Conservation (phyloP, 1,284 basidiomycete genomes). For the Sanghuangporus baumii region DNA sequence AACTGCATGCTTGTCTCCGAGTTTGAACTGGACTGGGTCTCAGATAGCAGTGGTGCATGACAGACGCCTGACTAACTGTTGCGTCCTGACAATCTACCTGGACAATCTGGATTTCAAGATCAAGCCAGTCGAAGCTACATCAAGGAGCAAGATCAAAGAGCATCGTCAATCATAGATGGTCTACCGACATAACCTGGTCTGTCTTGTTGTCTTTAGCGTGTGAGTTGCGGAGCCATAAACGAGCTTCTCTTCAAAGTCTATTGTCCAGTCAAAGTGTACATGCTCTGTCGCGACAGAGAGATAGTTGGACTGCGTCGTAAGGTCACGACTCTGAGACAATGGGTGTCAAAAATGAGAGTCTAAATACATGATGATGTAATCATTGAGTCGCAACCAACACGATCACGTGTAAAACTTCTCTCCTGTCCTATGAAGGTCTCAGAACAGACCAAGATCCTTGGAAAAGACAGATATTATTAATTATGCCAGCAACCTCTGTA, state of each 20-base stretch:
- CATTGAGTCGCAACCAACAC: not conserved
- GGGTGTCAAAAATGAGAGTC: not conserved
- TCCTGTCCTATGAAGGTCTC: not conserved
- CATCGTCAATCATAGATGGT: slow-evolving; percentile 17
- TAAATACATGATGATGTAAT: not conserved
- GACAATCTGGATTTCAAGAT: slow-evolving; percentile 59
- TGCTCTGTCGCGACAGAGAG: slow-evolving; percentile 60
- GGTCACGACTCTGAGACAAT: slow-evolving; percentile 39
- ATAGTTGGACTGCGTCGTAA: slow-evolving; percentile 80
- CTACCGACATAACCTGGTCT: slow-evolving; percentile 53
- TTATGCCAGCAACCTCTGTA: not conserved
- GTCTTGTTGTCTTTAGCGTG: slow-evolving; percentile 57
- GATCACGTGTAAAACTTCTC: not conserved
- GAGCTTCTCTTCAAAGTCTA: slow-evolving; percentile 70
- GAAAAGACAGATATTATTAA: not conserved
- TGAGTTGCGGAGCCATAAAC: slow-evolving; percentile 73
- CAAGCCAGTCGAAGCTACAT: slow-evolving; percentile 71
- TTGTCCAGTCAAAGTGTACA: slow-evolving; percentile 73
- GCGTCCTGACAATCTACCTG: slow-evolving; percentile 40
- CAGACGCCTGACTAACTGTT: slow-evolving; percentile 34
- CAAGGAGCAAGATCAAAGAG: slow-evolving; percentile 1
- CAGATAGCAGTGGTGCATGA: not conserved
- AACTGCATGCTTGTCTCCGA: slow-evolving; percentile 52
- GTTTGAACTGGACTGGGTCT: slow-evolving; percentile 36
- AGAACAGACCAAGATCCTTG: slow-evolving; percentile 11